phyloP scores from a whole-genome alignment of 2,329 filamentous ascomycete species.

The Penicillium griseofulvum region DNA sequence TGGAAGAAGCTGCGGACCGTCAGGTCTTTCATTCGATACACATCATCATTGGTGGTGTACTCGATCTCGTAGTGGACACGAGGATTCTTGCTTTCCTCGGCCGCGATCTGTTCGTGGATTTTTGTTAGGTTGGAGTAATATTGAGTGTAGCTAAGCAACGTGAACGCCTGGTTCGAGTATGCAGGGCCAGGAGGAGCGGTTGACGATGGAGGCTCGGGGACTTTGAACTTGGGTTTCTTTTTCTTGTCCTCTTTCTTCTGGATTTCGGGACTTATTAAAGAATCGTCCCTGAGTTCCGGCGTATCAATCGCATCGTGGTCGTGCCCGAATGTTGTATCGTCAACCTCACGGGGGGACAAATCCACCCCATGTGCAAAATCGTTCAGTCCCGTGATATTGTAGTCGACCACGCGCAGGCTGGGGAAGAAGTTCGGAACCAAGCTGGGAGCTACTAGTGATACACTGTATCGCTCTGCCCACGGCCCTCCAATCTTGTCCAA shows the following conservation, averaged over 20 bases:
- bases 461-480: slow-evolving; percentile 80
- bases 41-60: slow-evolving; percentile 76
- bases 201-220: slow-evolving; percentile 72
- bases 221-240: slow-evolving; percentile 58
- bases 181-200: slow-evolving; percentile 77
- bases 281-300: neutral
- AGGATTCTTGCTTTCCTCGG: slow-evolving; percentile 55
- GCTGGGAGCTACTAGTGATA: slow-evolving; percentile 79
- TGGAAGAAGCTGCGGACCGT: slow-evolving; percentile 79
- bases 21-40: slow-evolving; percentile 75
- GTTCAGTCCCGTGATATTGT: slow-evolving; percentile 81
- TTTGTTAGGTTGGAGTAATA: slow-evolving; percentile 92
- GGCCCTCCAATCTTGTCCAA: slow-evolving; percentile 70
- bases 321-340: neutral
- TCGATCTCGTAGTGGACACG: slow-evolving; percentile 74
- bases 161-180: slow-evolving; percentile 80
- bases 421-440: slow-evolving; percentile 92
- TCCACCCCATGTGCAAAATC: slow-evolving; percentile 41
- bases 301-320: neutral
- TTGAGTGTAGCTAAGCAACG: slow-evolving; percentile 77
- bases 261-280: neutral
- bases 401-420: slow-evolving; percentile 84
- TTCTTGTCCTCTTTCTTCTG: slow-evolving; percentile 42
- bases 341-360: slow-evolving; percentile 4
- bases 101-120: slow-evolving; percentile 70